These are phyloP conservation scores for Alternaria arbusti DNA, from an alignment of 2,329 filamentous ascomycete genomes.

Conservation along the genomic window DNA sequence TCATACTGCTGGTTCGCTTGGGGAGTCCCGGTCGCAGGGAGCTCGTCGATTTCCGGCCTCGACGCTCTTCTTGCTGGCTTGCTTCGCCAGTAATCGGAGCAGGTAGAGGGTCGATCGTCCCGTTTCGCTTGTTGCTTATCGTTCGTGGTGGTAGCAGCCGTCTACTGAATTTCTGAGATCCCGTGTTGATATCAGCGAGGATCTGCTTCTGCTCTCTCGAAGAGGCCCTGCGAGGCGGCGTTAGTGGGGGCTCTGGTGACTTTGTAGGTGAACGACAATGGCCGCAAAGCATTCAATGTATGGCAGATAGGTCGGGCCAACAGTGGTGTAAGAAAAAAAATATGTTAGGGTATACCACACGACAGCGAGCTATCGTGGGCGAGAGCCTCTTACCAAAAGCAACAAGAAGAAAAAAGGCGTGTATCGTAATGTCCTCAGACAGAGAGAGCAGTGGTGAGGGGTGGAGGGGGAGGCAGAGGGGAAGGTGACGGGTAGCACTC, in stretches of 20 bases:
- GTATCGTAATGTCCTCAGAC: conserved; percentile 1
- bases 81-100: conserved; percentile 36
- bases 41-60: conserved; percentile 42
- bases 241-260: conserved; percentile 11
- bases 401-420: background rate
- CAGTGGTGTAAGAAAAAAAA: conserved; percentile 3
- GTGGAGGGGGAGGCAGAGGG: conserved; percentile 8
- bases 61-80: conserved; percentile 35
- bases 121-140: conserved; percentile 30
- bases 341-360: background rate
- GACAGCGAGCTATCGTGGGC: background rate
- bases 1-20: conserved; percentile 49
- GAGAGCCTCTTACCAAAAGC: conserved; percentile 17
- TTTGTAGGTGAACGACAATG: conserved; percentile 2
- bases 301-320: background rate
- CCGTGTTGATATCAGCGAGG: conserved; percentile 47
- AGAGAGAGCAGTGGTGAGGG: conserved; percentile 9
- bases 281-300: conserved; percentile 6
- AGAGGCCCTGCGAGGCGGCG: conserved; percentile 31
- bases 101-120: conserved; percentile 34
- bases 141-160: conserved; percentile 32
- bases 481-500: conserved; percentile 30
- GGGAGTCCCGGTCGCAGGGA: conserved; percentile 42
- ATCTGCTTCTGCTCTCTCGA: conserved; percentile 49
- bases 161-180: conserved; percentile 45